Evolutionary conservation across 1,139 yeast species (phyloP), one percentile per base, ranked within the genome.

Genomic region (Meyerozyma elateridarum): DNA sequence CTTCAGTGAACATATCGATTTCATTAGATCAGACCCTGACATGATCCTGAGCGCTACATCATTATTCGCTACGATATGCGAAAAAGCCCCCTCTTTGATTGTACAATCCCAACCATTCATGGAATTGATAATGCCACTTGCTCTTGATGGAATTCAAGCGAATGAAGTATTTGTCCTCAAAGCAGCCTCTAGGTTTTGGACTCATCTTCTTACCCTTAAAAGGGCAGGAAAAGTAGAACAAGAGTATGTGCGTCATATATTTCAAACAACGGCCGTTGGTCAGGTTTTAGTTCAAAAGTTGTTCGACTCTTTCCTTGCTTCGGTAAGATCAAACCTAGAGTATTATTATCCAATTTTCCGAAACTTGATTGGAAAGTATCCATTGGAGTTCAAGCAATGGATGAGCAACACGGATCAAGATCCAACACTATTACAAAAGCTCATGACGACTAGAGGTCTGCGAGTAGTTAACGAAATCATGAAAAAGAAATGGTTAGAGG

Each of bases 131-230:
- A 31, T 78, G 15, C 58, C 59, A 13, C 62, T 70, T 52, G 59
- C 64, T 22, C 49, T 80, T 4, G 53, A 61, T 5, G 64, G 74
- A 9, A 56, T 85, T 26, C 47, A 56, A 6, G 68, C 78, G 0
- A 69, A 70, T 31, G 95, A 85, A 51, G 67, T 81, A 33, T 77
- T 81, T 45, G 73, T 85, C 2, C 56, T 85, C 27, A 74, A 76
- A 39, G 66, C 87, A 0, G 65, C 76, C 0, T 64, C 75, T 34
- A 70, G 72, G 40, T 85, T 85, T 45, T 85, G 94, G 94, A 61
- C 64, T 3, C 63, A 66, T 19, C 51, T 82, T 8, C 48, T 84
- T 2, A 58, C 67, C 18, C 60, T 79, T 44, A 73, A 73, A 43
- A 66, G 64, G 39, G 85, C 85, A 3, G 57, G 61, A 4, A 54